Percentiles rank a stretch among this genome's conserved stretches.
These are phyloP conservation scores for Aspergillus pseudoviridinutans DNA, from an alignment of 2,329 filamentous ascomycete species.

Conservation along the genomic window DNA sequence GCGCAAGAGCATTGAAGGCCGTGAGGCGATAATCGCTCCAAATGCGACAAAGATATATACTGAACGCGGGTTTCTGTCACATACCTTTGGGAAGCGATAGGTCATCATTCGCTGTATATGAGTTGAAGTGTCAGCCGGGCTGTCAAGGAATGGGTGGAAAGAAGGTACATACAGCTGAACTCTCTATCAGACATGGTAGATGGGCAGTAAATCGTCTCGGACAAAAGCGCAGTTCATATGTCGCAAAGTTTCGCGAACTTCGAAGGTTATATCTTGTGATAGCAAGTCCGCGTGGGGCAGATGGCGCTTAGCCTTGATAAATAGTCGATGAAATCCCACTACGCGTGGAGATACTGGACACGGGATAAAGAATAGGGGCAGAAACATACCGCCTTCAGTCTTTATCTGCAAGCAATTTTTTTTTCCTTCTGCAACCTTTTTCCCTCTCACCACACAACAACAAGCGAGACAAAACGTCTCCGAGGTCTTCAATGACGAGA, in stretches of 20 bases:
- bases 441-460: slow-evolving; percentile 11
- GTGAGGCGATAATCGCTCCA: not conserved
- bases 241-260: not conserved
- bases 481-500: not conserved
- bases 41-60: not conserved
- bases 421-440: slow-evolving; percentile 14
- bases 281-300: slow-evolving; percentile 18
- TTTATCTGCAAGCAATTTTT: slow-evolving; percentile 19
- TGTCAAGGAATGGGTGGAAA: slow-evolving; percentile 8
- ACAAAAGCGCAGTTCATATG: not conserved
- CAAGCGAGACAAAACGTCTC: not conserved
- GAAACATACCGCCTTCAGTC: slow-evolving; percentile 22
- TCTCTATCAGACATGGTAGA: slow-evolving; percentile 53
- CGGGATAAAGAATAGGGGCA: slow-evolving; percentile 21
- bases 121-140: slow-evolving; percentile 18
- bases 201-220: not conserved
- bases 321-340: slow-evolving; percentile 6
- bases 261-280: slow-evolving; percentile 4
- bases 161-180: slow-evolving; percentile 44
- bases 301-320: slow-evolving; percentile 3
- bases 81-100: slow-evolving; percentile 58
- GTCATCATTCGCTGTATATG: slow-evolving; percentile 50
- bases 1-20: not conserved
- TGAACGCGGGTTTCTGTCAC: not conserved
- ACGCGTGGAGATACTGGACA: slow-evolving; percentile 12